phyloP scores from a whole-genome alignment of 139 green algal species.

The Chlamydomonas sp. region DNA sequence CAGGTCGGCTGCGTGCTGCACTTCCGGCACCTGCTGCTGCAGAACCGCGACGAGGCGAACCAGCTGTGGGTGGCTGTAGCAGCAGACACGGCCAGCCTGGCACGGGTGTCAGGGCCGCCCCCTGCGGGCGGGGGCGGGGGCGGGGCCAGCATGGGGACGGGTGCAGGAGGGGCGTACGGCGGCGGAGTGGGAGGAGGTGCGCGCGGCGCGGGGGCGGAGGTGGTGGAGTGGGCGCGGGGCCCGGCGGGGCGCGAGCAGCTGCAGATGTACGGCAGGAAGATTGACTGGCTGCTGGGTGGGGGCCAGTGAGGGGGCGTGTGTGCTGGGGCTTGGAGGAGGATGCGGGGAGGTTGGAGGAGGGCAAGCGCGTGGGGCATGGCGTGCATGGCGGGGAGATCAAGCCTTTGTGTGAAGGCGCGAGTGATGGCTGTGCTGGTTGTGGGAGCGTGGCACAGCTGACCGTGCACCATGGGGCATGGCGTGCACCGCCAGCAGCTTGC shows the following conservation, averaged over 20 bases:
- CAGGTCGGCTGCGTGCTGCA: slow-evolving; percentile 4
- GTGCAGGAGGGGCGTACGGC: neutral
- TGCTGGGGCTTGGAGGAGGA: too few species aligned
- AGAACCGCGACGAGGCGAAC: slow-evolving; percentile 2
- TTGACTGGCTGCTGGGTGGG: slow-evolving; percentile 20
- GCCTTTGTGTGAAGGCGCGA: too few species aligned
- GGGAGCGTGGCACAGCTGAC: too few species aligned
- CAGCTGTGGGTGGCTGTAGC: slow-evolving; percentile 36
- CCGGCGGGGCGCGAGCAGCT: slow-evolving; percentile 10
- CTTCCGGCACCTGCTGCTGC: slow-evolving; percentile 32
- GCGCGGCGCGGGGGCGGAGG: neutral
- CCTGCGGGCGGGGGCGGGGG: neutral
- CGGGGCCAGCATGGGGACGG: neutral
- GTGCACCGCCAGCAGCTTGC: too few species aligned
- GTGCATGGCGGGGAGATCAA: too few species aligned
- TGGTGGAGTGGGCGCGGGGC: slow-evolving; percentile 7
- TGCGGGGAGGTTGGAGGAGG: too few species aligned
- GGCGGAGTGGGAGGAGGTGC: neutral
- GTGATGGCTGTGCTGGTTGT: too few species aligned
- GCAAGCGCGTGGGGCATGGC: too few species aligned
- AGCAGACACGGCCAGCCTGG: slow-evolving; percentile 3
- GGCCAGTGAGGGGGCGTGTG: neutral
- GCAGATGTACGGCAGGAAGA: slow-evolving; percentile 9
- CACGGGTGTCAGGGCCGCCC: neutral
- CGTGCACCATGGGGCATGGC: too few species aligned